Evolutionary conservation across 1,139 yeast species (phyloP).

Genomic region (Geotrichum candidum): DNA sequence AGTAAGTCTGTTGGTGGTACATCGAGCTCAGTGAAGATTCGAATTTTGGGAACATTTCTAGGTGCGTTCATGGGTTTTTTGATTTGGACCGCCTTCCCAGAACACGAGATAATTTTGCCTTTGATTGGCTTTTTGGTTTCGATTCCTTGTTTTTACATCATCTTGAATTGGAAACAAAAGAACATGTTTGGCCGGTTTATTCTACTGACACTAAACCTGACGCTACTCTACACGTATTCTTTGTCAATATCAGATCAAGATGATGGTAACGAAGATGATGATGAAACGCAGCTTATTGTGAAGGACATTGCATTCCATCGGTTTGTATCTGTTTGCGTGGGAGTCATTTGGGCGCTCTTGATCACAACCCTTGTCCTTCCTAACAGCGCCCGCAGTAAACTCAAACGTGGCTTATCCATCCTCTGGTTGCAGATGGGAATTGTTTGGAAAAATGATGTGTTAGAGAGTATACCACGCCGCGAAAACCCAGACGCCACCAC

Average conservation of each 20-base stretch:
- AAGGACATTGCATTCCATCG: conserved; percentile 78
- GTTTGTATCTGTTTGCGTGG: conserved; percentile 63
- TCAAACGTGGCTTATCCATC: conserved; percentile 58
- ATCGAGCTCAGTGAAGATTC: conserved; percentile 68
- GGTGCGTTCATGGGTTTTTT: conserved; percentile 61
- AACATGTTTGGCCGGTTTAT: conserved; percentile 51
- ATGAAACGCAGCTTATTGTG: conserved; percentile 62
- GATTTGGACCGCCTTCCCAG: conserved; percentile 55
- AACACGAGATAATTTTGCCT: conserved; percentile 51
- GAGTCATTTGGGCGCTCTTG: conserved; percentile 70
- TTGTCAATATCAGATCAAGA: conserved; percentile 55
- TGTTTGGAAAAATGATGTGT: conserved; percentile 67
- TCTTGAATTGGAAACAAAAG: conserved; percentile 58
- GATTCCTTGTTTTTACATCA: conserved; percentile 60
- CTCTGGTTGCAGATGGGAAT: conserved; percentile 78
- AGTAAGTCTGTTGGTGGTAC: conserved; percentile 85
- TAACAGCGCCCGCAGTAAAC: conserved; percentile 63
- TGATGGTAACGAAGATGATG: conserved; percentile 57
- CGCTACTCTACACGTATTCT: conserved; percentile 71
- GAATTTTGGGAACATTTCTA: conserved; percentile 67
- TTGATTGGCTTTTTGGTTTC: conserved; percentile 55
- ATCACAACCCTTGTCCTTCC: conserved; percentile 60
- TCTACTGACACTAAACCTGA: conserved; percentile 68
- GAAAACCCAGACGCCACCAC: conserved; percentile 14
- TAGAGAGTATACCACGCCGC: conserved; percentile 30